Evolutionary conservation across 169 alveolate genomes (phyloP).

Genomic region (Plasmodium gallinaceum): DNA sequence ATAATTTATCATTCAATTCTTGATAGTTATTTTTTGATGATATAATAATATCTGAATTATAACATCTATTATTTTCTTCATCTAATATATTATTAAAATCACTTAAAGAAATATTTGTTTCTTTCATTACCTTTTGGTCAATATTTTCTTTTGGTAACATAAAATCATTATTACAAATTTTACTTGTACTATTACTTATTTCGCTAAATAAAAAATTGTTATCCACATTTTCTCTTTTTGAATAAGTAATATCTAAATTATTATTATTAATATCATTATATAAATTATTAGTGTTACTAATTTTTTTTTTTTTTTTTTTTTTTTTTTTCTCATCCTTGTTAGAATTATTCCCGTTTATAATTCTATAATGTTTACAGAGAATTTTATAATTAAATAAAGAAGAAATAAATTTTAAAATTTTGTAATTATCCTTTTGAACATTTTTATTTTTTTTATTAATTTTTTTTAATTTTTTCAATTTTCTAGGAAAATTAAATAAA

Average conservation of each 20-base stretch:
- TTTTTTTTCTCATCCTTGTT: background rate
- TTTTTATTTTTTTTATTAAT: constrained; percentile 21
- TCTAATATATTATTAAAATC: background rate
- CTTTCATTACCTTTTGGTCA: background rate
- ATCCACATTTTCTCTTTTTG: too few species aligned
- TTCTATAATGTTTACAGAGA: constrained; percentile 52
- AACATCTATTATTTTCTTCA: background rate
- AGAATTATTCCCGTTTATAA: constrained; percentile 27
- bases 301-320: constrained; percentile 3
- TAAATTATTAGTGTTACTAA: background rate
- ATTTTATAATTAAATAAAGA: constrained; percentile 45
- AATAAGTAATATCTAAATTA: background rate
- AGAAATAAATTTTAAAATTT: background rate
- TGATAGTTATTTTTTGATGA: too few species aligned
- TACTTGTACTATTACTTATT: background rate
- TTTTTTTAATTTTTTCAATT: constrained; percentile 30
- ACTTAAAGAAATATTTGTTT: background rate
- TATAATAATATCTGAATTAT: constrained; percentile 1
- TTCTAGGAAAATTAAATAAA: constrained; percentile 34
- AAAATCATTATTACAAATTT: background rate
- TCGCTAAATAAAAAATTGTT: too few species aligned
- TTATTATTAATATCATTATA: background rate
- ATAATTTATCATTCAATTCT: background rate
- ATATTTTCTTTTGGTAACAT: background rate
- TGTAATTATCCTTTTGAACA: background rate